Evolutionary conservation across 2,329 filamentous ascomycete species (phyloP).

Genomic region (Trichoderma sp.): DNA sequence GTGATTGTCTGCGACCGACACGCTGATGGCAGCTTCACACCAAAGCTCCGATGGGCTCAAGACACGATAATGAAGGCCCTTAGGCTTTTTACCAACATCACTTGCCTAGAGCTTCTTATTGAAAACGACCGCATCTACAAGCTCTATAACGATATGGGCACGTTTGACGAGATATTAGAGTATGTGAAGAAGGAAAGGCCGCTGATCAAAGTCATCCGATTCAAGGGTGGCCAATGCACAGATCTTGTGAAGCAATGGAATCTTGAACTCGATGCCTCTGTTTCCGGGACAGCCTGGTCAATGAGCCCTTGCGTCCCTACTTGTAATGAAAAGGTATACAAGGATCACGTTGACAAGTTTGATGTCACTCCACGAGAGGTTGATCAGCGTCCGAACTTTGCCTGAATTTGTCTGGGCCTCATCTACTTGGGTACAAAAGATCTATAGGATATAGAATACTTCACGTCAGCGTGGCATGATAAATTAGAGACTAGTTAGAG

Average conservation of each 20-base stretch:
- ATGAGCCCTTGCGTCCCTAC: slow-evolving; percentile 12
- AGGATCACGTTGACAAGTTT: background rate
- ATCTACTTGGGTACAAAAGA: background rate
- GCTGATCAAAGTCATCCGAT: background rate
- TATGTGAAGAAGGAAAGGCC: background rate
- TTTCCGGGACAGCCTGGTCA: background rate
- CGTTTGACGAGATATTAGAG: background rate
- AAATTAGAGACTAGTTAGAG: background rate
- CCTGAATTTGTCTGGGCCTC: background rate
- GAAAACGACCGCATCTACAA: background rate
- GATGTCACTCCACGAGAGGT: slow-evolving; percentile 1
- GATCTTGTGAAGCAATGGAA: background rate
- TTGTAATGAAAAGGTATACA: background rate
- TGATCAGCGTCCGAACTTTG: background rate
- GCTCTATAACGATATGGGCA: background rate
- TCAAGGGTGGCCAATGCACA: background rate
- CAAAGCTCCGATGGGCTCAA: slow-evolving; percentile 11
- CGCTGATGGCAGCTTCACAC: background rate
- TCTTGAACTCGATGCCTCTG: slow-evolving; percentile 3
- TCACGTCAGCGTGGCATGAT: background rate
- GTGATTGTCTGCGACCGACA: background rate
- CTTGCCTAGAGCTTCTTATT: background rate
- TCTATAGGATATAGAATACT: background rate
- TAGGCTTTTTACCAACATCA: background rate
- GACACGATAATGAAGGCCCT: slow-evolving; percentile 11